These are phyloP conservation scores for Trichoderma koningiopsis DNA, from an alignment of 2,329 filamentous ascomycete species.

Conservation along the genomic window DNA sequence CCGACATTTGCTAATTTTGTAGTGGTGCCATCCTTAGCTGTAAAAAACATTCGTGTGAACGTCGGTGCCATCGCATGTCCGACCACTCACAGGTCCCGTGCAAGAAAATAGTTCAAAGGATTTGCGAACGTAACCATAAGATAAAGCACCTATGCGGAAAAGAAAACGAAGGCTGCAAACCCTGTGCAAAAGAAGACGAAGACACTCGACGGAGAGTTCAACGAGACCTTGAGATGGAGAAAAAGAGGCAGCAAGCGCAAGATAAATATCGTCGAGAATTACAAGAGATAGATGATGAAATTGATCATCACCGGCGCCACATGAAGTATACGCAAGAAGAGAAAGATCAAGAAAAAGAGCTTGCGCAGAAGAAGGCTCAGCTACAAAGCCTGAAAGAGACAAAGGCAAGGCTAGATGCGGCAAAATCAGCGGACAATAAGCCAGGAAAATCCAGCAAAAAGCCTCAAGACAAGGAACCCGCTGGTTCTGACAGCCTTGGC, in stretches of 20 bases:
- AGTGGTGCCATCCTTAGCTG: slow-evolving; percentile 58
- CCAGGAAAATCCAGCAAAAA: not conserved
- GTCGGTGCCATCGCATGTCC: slow-evolving; percentile 61
- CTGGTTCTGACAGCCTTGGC: slow-evolving; percentile 11
- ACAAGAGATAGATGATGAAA: slow-evolving; percentile 55
- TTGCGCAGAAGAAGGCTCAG: slow-evolving; percentile 51
- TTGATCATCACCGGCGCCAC: slow-evolving; percentile 49
- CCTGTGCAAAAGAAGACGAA: slow-evolving; percentile 55
- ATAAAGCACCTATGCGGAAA: slow-evolving; percentile 49
- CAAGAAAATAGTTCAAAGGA: slow-evolving; percentile 40
- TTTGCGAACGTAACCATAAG: slow-evolving; percentile 57
- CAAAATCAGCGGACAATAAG: slow-evolving; percentile 26
- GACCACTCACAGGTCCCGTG: slow-evolving; percentile 58
- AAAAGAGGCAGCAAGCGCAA: slow-evolving; percentile 47
- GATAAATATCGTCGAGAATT: slow-evolving; percentile 49
- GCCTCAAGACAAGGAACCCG: not conserved
- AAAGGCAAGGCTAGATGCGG: slow-evolving; percentile 28
- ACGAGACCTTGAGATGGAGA: slow-evolving; percentile 55
- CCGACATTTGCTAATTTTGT: slow-evolving; percentile 23
- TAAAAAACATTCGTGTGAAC: slow-evolving; percentile 59
- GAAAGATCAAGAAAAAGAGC: slow-evolving; percentile 44
- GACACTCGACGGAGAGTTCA: slow-evolving; percentile 46
- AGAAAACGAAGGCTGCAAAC: slow-evolving; percentile 45
- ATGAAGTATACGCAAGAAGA: slow-evolving; percentile 49
- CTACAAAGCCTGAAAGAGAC: slow-evolving; percentile 46